Base-by-base conservation (phyloP, 2,329 filamentous ascomycete genomes). In the Camptophora hylomeconis region DNA sequence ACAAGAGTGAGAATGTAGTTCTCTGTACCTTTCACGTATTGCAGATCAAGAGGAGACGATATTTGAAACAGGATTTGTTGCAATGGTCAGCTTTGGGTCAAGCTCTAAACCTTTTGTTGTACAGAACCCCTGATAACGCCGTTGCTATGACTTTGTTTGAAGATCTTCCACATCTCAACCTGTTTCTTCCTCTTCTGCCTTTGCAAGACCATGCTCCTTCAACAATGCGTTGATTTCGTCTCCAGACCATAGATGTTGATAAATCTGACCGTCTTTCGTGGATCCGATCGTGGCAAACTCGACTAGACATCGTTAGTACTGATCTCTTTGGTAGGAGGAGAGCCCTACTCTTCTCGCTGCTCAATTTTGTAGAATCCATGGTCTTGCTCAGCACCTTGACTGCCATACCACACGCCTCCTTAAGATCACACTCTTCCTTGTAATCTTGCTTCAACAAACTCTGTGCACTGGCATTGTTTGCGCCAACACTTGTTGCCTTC, bases 301-400 rank as follows among this genome's bases (percentile, higher is more conserved):
- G 53, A 98, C 86, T 94, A 45, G 10, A 32, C 32, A 44, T 53
- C 26, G 45, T 47, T 35, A 43, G 28, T 13, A 31, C 30, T 14
- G 16, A 19, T 33, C 47, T 42, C 22, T 39, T 21, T 17, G 14
- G 20, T 17, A 17, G 10, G 21, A 12, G 14, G 7, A 24, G 5
- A 14, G 23, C 67, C 81, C 58, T 63, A 93, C 86, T 93, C 73
- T 98, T 98, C 70, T 98, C 89, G 52, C 84, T 93, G 66, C 84
- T 94, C 52, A 98, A 63, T 69, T 94, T 98, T 31, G 87, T 95
- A 31, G 86, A 93, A 57, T 98, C 89, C 92, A 98, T 98, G 5
- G 89, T 98, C 75, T 98, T 98, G 71, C 89, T 95, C 43, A 98
- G 63, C 40, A 98, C 89, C 71, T 98, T 98, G 55, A 98, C 89